Evolutionary conservation across 129 eudicot genomes (phyloP).

Genomic region (Gnaphalium uliginosum): DNA sequence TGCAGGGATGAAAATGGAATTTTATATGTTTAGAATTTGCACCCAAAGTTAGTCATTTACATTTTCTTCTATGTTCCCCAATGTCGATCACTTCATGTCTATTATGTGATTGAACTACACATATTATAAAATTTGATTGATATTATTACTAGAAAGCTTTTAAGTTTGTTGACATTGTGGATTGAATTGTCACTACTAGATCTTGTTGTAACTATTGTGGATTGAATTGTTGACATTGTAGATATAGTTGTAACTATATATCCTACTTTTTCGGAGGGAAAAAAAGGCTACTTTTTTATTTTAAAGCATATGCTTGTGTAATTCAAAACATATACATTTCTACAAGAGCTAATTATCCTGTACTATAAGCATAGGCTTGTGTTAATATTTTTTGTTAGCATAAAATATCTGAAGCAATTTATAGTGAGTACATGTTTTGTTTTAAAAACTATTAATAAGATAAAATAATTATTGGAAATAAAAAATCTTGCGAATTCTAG

Average conservation of each 20-base stretch:
- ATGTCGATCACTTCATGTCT: not conserved
- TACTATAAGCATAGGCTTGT: no score
- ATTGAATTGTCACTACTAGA: not conserved
- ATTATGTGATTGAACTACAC: no score
- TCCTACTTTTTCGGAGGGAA: no score
- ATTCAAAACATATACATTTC: not conserved
- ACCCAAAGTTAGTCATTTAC: not conserved
- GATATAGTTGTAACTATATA: no score
- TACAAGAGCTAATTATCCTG: not conserved
- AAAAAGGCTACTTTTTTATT: no score
- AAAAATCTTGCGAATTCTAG: no score
- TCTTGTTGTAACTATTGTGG: not conserved
- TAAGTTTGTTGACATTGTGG: not conserved
- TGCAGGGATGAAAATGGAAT: conserved; percentile 15
- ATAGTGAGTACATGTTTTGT: no score
- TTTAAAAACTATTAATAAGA: no score
- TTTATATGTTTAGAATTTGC: not conserved
- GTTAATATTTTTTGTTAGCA: no score
- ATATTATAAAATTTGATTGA: no score
- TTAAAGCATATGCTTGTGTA: not conserved
- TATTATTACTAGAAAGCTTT: not conserved
- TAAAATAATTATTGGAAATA: no score
- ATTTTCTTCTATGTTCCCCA: not conserved
- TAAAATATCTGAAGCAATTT: no score
- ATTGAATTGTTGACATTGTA: not conserved